Conservation (phyloP, 1,139 yeast species). For the Saccharomyces uvarum region DNA sequence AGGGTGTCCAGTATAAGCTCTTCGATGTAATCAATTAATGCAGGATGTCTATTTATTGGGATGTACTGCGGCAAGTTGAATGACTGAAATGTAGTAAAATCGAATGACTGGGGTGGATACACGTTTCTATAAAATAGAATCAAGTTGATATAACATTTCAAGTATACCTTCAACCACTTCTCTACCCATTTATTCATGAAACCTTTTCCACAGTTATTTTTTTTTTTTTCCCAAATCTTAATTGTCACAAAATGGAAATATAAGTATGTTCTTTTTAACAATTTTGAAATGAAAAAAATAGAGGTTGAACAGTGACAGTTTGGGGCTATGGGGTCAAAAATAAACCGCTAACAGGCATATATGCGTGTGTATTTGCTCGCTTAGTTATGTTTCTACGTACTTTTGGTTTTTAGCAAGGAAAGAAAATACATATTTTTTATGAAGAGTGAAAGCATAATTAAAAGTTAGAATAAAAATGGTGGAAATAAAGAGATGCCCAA, state of each 20-base stretch:
- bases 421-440: background rate
- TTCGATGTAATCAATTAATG: constrained; percentile 27
- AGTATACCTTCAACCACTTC: constrained; percentile 28
- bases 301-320: background rate
- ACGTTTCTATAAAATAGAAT: constrained; percentile 29
- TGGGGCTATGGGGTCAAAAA: background rate
- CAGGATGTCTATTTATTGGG: constrained; percentile 29
- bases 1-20: constrained; percentile 25
- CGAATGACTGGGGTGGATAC: constrained; percentile 29
- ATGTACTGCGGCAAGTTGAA: constrained; percentile 30
- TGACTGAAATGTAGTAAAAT: constrained; percentile 28
- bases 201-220: background rate
- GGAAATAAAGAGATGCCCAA: background rate
- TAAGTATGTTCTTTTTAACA: too few species aligned
- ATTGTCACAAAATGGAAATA: too few species aligned
- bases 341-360: background rate
- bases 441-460: background rate
- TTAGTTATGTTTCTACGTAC: background rate
- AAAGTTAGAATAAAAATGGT: background rate
- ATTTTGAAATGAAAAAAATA: background rate
- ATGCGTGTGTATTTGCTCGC: constrained; percentile 15
- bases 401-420: background rate
- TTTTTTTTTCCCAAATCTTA: background rate
- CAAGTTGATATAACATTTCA: constrained; percentile 29
- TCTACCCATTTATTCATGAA: constrained; percentile 21